Evolutionary conservation across 352 stramenopile species (phyloP), one percentile per base, ranked within the genome.

Genomic region (Phytophthora colocasiae): DNA sequence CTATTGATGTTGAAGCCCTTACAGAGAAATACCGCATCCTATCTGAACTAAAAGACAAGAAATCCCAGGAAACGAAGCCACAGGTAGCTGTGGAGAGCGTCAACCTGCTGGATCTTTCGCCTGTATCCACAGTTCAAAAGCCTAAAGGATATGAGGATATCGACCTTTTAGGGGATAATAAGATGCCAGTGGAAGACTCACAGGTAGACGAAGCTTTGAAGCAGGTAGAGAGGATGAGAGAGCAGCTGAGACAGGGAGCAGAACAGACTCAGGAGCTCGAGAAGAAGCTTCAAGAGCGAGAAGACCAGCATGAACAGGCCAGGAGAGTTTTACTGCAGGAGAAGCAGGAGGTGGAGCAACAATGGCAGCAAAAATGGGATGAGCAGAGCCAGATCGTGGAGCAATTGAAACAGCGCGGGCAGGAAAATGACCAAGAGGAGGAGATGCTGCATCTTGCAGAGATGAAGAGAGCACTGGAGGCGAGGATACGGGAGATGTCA

Each of bases 21-120:
- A 69, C 52, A 4, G 77, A 89, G 47, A 83, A 80, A 24, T 92
- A 83, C 58, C 63, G 65, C 41, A 83, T 83, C 40, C 41, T 81
- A 6, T 39, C 74, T 17, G 73, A 74, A 65, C 63, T 87, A 22
- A 74, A 81, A 58, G 58, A 80, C 17, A 45, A 56, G 14, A 31
- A 53, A 14, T 10, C 38, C 3, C 31, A 36, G 22, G 45, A 63
- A 34, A 57, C 63, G 10, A 67, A 76, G 22, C 22, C 44, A 14
- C 43, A 40, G 14, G 47, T 9, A 19, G 34, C 64, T 10, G 60
- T 74, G 15, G 69, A 76, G 29, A 85, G 55, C 31, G 68, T 78
- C 1, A 74, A 85, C 9, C 41, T 92, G 43, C 43, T 83, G 56
- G 64, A 80, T 15, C 54, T 87, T 40, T 87, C 84, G 0, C 81